Conservation (phyloP, 306 rosid species). For the Elaeagnus macrophylla region DNA sequence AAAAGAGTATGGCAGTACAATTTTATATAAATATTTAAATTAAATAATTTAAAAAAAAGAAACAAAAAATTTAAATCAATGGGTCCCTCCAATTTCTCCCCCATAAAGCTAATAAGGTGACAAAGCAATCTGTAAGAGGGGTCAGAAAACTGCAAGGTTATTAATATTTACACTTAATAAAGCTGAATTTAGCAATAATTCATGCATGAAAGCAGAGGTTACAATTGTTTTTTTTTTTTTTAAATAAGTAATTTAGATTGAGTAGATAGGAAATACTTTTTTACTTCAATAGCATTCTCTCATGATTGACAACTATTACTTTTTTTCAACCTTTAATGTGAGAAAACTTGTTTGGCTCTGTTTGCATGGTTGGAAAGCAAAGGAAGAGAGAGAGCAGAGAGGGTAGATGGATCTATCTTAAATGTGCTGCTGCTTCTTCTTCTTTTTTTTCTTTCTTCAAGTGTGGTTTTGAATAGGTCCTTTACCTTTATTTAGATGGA, state of each 20-base stretch:
- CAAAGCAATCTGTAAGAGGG: too few relatives aligned
- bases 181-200: too few relatives aligned
- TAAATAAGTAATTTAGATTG: neutral
- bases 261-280: neutral
- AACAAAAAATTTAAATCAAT: neutral
- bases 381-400: slow-evolving; percentile 26
- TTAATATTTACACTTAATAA: too few relatives aligned
- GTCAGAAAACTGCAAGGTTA: too few relatives aligned
- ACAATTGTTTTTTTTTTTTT: too few relatives aligned
- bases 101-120: too few relatives aligned
- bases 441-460: too few relatives aligned
- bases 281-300: slow-evolving; percentile 10
- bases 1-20: slow-evolving; percentile 33
- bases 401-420: slow-evolving; percentile 40
- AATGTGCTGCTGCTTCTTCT: slow-evolving; percentile 21
- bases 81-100: too few relatives aligned
- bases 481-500: too few relatives aligned
- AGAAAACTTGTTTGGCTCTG: slow-evolving; percentile 24
- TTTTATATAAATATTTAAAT: slow-evolving; percentile 44
- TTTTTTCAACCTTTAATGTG: slow-evolving; percentile 31
- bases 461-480: too few relatives aligned
- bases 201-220: too few relatives aligned
- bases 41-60: slow-evolving; percentile 21
- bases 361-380: slow-evolving; percentile 30
- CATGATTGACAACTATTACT: slow-evolving; percentile 17